Conservation (phyloP, 2,329 filamentous ascomycete species). For the Colletotrichum siamense region DNA sequence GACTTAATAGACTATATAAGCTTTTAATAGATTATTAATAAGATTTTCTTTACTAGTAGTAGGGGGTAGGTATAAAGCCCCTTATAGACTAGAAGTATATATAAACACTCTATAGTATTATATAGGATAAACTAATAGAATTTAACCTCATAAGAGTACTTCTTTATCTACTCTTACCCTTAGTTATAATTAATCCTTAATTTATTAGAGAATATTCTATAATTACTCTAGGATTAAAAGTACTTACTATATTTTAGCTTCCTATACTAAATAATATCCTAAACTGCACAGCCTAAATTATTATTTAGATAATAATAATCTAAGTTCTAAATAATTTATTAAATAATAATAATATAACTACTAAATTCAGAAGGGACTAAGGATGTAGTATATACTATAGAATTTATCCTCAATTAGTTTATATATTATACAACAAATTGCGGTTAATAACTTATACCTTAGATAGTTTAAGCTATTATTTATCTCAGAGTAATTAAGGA, state of each 20-base stretch:
- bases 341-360: not conserved
- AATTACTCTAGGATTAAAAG: not conserved
- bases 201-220: not conserved
- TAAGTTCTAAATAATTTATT: too few relatives aligned
- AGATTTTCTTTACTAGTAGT: not conserved
- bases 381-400: not conserved
- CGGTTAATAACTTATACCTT: not conserved
- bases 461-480: not conserved
- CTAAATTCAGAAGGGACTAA: not conserved
- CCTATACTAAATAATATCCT: not conserved
- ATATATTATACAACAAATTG: not conserved
- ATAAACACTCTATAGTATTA: not conserved
- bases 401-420: not conserved
- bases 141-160: not conserved
- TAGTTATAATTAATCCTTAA: not conserved
- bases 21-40: not conserved
- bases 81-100: not conserved
- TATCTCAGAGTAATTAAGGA: not conserved
- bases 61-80: not conserved
- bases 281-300: not conserved
- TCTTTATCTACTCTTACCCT: not conserved
- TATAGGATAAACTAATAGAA: not conserved
- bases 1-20: not conserved
- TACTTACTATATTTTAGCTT: not conserved
- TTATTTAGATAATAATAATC: not conserved